Base-by-base conservation (phyloP, 2,329 filamentous ascomycete species). In the Paracamarosporium sp. region DNA sequence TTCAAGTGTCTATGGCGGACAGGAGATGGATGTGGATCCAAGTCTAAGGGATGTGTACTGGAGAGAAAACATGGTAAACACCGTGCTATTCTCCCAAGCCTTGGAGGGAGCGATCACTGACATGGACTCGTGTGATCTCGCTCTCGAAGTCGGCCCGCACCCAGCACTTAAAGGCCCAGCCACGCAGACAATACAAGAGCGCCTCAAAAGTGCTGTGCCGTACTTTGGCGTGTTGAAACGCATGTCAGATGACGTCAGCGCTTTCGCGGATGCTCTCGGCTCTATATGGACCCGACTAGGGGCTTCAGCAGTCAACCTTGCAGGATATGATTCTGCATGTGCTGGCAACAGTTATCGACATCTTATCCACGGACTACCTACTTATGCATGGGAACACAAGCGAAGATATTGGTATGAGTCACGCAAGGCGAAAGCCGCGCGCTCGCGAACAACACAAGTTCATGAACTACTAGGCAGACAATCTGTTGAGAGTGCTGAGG, bases 131-230 rank as follows among this genome's bases (percentile, higher is more conserved):
- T 66, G 75, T 8, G 53, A 50, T 27, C 74, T 80, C 45, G 69
- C 76, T 9, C 74, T 83, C 5, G 82, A 83, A 54, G 64, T 82
- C 9, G 81, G 81, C 0, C 78, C 81, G 2, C 81, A 82, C 56
- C 76, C 80, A 0, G 76, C 79, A 2, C 69, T 84, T 5, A 79
- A 78, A 57, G 75, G 76, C 0, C 80, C 81, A 0, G 73, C 72
- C 0, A 64, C 54, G 0, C 71, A 80, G 50, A 78, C 66, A 0
- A 70, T 79, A 25, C 63, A 72, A n/a, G 28, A 35, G 4, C 12
- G 17, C 3, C 13, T 36, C 2, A 50, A 46, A 5, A 22, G 27
- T 5, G 25, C 17, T 3, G 30, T 63, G 12, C 65, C 68, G 2
- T 72, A 71, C 36, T 43, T 38, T 22, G 71, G 57, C n/a, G 52